Conservation (phyloP, 2,329 filamentous ascomycete genomes). For the Aspergillus fumigatus region DNA sequence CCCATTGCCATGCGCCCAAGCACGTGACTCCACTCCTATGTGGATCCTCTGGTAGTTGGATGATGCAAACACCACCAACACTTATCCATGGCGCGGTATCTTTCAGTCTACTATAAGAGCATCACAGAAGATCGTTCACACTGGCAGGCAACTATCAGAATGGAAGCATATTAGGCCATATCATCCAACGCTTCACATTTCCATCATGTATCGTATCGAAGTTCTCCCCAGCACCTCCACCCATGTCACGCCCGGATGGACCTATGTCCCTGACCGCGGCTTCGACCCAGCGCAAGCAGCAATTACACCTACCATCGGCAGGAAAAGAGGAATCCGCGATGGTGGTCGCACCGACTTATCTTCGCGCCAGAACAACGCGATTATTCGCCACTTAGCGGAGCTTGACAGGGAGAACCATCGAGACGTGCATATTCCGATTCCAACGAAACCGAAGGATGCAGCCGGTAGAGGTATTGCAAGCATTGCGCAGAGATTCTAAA, state of each 20-base stretch:
- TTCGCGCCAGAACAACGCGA: conserved; percentile 76
- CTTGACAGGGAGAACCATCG: conserved; percentile 75
- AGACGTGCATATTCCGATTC: conserved; percentile 68
- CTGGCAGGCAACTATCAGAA: neutral
- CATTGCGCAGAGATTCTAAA: neutral
- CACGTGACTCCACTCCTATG: neutral
- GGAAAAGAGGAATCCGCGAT: conserved; percentile 68
- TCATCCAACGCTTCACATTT: neutral
- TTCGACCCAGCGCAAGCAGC: conserved; percentile 54
- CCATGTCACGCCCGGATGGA: conserved; percentile 77
- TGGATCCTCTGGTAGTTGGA: neutral
- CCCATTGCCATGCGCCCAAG: neutral
- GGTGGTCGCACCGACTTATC: conserved; percentile 61
- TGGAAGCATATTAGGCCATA: neutral
- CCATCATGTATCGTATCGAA: conserved; percentile 66
- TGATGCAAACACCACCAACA: conserved; percentile 20
- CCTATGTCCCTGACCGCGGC: conserved; percentile 76
- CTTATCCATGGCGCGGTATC: neutral
- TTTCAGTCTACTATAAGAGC: neutral
- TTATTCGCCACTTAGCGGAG: conserved; percentile 74
- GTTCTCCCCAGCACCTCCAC: conserved; percentile 70
- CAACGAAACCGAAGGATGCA: conserved; percentile 48
- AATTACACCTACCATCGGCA: conserved; percentile 48
- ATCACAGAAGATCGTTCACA: neutral
- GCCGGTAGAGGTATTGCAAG: conserved; percentile 34